Evolutionary conservation across 2,329 filamentous ascomycete genomes (phyloP).

Genomic region (Pseudogymnoascus verrucosus): DNA sequence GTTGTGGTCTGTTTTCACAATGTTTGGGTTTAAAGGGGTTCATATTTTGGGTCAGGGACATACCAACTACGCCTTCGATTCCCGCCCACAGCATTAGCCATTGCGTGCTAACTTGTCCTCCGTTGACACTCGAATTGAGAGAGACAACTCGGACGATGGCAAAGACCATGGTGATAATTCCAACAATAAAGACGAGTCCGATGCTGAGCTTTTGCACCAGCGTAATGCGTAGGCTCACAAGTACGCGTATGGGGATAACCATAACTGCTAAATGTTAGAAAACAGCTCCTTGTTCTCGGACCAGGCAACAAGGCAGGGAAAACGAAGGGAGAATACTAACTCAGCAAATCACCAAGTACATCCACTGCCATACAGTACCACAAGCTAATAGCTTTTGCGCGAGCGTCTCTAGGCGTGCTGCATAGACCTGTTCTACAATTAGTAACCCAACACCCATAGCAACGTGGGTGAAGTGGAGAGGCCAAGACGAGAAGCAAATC

Average conservation of each 20-base stretch:
- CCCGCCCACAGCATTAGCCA: conserved; percentile 17
- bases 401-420: conserved; percentile 12
- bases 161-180: conserved; percentile 18
- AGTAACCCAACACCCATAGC: background rate
- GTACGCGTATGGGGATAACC: conserved; percentile 15
- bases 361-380: conserved; percentile 17
- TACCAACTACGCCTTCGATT: conserved; percentile 15
- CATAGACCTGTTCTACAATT: conserved; percentile 7
- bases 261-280: conserved; percentile 13
- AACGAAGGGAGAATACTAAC: conserved; percentile 8
- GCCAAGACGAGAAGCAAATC: background rate
- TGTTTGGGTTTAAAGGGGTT: background rate
- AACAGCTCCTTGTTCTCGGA: background rate
- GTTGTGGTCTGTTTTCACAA: background rate
- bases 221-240: conserved; percentile 14
- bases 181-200: conserved; percentile 15
- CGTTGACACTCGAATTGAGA: conserved; percentile 10
- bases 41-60: background rate
- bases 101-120: conserved; percentile 14
- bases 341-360: conserved; percentile 16
- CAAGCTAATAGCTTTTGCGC: conserved; percentile 15
- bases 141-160: conserved; percentile 17
- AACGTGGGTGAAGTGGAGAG: background rate
- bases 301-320: background rate
- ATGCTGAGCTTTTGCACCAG: conserved; percentile 13